A percentile compares a stretch with the other conserved stretches of the same genome.
phyloP scores from a whole-genome alignment of 1,284 basidiomycete genomes.

The Singerocomus inundabilis region DNA sequence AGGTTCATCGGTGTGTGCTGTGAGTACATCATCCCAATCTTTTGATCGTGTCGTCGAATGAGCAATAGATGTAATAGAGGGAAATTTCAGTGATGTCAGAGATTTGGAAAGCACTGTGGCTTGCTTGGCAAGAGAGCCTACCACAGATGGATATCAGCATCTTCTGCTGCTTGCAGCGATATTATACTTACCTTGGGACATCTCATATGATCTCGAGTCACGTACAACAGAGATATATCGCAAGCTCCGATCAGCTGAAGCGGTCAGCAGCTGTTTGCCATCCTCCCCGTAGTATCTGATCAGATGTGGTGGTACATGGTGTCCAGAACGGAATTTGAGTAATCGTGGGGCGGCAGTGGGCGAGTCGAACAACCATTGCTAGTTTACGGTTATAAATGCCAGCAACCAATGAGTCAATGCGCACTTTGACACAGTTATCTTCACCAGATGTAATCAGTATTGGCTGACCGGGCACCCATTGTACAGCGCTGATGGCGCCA shows the following conservation, averaged over 20 bases:
- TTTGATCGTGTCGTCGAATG: slow-evolving; percentile 82
- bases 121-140: slow-evolving; percentile 84
- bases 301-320: slow-evolving; percentile 87
- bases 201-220: slow-evolving; percentile 90
- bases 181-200: slow-evolving; percentile 76
- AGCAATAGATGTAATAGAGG: slow-evolving; percentile 74
- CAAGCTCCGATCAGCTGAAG: slow-evolving; percentile 84
- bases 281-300: slow-evolving; percentile 96
- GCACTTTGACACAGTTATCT: slow-evolving; percentile 91
- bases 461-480: slow-evolving; percentile 92
- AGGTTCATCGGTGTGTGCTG: slow-evolving; percentile 80
- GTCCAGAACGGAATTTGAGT: slow-evolving; percentile 90
- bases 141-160: slow-evolving; percentile 1
- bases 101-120: slow-evolving; percentile 80
- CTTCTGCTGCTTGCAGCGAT: not conserved
- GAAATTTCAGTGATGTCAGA: slow-evolving; percentile 78
- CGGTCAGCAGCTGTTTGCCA: slow-evolving; percentile 91
- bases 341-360: slow-evolving; percentile 83
- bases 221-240: slow-evolving; percentile 91
- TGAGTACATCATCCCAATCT: slow-evolving; percentile 98
- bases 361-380: slow-evolving; percentile 99
- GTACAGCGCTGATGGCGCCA: slow-evolving; percentile 71
- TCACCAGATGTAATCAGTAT: slow-evolving; percentile 84
- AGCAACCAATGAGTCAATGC: not conserved
- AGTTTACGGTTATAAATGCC: slow-evolving; percentile 13